Conservation (phyloP, 345 rosid species). For the Citrus hindsii region DNA sequence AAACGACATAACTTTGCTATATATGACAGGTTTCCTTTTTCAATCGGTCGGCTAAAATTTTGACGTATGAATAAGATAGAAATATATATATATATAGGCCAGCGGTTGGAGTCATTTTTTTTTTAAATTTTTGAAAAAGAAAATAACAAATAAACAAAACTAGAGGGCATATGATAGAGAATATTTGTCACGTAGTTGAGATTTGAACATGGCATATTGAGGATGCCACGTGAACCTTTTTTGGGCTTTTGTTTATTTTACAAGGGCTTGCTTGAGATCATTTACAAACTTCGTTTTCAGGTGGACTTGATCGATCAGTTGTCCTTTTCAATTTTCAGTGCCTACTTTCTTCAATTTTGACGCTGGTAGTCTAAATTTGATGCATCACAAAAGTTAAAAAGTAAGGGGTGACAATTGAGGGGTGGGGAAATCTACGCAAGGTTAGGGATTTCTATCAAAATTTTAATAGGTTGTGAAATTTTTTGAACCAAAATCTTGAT, state of each 20-base stretch:
- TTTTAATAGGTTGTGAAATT: no score
- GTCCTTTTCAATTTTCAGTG: background rate
- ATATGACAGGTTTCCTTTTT: no score
- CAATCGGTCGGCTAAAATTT: background rate
- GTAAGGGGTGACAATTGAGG: no score
- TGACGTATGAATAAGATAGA: background rate
- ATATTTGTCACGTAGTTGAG: conserved; percentile 22
- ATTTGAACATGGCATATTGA: conserved; percentile 24
- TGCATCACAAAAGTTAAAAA: no score
- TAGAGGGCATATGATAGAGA: background rate
- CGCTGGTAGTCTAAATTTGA: background rate
- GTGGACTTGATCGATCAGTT: no score
- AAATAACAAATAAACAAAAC: no score
- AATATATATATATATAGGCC: background rate
- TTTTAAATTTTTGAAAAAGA: background rate
- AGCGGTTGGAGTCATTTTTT: background rate
- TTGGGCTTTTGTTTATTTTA: background rate
- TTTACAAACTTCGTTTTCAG: no score
- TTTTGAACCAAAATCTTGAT: no score
- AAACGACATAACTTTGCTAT: no score
- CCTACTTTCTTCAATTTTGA: background rate
- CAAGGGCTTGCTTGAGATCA: background rate
- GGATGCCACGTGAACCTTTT: conserved; percentile 21
- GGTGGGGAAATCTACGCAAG: no score
- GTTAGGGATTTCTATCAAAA: no score